Base-by-base conservation (phyloP, 2,329 filamentous ascomycete genomes). In the Cladosporium oxysporum region DNA sequence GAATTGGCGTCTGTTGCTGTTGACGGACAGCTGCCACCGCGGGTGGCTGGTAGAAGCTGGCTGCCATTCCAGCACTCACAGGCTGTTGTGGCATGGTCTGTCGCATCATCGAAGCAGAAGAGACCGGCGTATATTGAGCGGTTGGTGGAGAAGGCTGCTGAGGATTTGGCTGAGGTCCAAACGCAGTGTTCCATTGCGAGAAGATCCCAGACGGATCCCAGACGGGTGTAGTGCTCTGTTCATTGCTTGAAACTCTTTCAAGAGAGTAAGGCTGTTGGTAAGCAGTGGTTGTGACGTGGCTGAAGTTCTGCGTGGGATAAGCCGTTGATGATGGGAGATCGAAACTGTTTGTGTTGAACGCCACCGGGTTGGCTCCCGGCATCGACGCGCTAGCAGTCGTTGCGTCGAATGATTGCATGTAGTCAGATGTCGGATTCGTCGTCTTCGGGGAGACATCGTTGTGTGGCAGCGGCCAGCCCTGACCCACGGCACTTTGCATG, bases 171-270 rank as follows among this genome's bases (percentile, higher is more conserved):
- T 79, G 76, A 59, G 87, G 88, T 78, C 89, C 91, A 81, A 97
- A 98, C 70, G 94, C 93, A 75, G 91, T 89, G 79, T 96, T 93
- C 93, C 94, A 98, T 83, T 97, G 92, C 78, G 93, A 96, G 74
- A 69, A 71, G 66, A 76, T 76, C 44, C 74, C 72, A 28, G 74
- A 76, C 4, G 75, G 75, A 69, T 76, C 75, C 75, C 75, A 76
- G 29, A 74, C 71, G 28, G 73, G 73, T 21, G 71, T 37, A 18
- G 61, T 63, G 16, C 44, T 52, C 18, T 63, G 61, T 3, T 63
- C 61, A 26, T 63, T 63, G 37, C 61, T 63, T 26, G 61, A 26
- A 12, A 57, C 61, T 21, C 61, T 35, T 28, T 63, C 61, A 11
- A 63, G 33, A 8, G 61, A 3, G 33, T 63, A 63, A 31, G 61